Evolutionary conservation across 306 rosid genomes (phyloP).

Genomic region (Rosa persica): DNA sequence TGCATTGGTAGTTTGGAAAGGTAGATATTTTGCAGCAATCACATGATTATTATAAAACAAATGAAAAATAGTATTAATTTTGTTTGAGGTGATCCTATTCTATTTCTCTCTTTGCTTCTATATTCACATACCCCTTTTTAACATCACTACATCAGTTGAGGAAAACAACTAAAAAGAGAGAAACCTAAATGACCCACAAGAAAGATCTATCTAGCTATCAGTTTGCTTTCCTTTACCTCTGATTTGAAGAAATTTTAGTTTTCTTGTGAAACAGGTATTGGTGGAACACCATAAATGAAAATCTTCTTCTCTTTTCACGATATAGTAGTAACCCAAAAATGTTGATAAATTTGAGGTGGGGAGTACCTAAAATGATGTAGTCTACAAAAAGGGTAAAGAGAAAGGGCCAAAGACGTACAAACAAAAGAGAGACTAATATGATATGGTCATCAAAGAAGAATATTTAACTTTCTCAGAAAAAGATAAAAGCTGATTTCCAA

Average conservation of each 20-base stretch:
- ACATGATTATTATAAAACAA: slow-evolving; percentile 51
- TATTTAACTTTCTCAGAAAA: slow-evolving; percentile 17
- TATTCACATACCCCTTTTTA: slow-evolving; percentile 24
- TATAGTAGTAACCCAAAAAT: background rate
- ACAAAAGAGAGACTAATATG: background rate
- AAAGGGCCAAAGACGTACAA: slow-evolving; percentile 5
- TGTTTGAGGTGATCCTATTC: slow-evolving; percentile 34
- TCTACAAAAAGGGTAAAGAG: slow-evolving; percentile 2
- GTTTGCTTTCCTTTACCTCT: slow-evolving; percentile 38
- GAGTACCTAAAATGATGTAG: slow-evolving; percentile 14
- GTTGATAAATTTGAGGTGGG: slow-evolving; percentile 4
- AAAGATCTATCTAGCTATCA: slow-evolving; percentile 19
- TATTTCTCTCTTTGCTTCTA: slow-evolving; percentile 30
- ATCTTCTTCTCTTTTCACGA: background rate
- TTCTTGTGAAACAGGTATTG: slow-evolving; percentile 49
- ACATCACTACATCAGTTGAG: slow-evolving; percentile 31
- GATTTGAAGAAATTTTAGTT: slow-evolving; percentile 45
- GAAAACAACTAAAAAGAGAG: slow-evolving; percentile 34
- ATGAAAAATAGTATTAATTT: slow-evolving; percentile 39
- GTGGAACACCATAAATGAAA: slow-evolving; percentile 19
- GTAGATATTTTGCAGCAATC: slow-evolving; percentile 70
- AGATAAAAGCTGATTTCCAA: background rate
- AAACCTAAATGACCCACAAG: slow-evolving; percentile 37
- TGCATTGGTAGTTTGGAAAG: slow-evolving; percentile 70
- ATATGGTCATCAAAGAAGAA: slow-evolving; percentile 17